Conservation (phyloP, 495 filamentous ascomycete genomes). For the Penicillium lividum region DNA sequence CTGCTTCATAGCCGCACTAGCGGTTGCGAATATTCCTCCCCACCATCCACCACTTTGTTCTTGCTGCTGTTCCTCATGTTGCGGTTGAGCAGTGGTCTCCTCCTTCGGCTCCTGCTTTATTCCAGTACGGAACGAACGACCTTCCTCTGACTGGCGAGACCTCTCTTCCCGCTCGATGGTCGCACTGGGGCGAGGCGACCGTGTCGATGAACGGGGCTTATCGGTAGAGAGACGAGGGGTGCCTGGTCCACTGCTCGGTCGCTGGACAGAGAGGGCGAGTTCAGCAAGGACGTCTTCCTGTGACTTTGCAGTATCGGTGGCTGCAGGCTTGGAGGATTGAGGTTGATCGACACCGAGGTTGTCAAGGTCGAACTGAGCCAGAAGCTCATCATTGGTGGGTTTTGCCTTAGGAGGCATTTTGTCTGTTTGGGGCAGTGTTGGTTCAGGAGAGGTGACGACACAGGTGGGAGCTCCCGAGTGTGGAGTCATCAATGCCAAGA, state of each 20-base stretch:
- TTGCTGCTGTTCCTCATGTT: conserved; percentile 37
- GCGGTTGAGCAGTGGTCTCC: conserved; percentile 16
- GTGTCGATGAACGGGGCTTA: conserved; percentile 47
- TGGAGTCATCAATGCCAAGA: conserved; percentile 33
- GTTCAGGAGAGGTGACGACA: conserved; percentile 40
- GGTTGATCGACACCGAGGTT: conserved; percentile 58
- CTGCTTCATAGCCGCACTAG: conserved; percentile 83
- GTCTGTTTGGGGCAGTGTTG: conserved; percentile 9
- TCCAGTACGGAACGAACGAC: conserved; percentile 62
- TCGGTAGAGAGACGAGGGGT: conserved; percentile 75
- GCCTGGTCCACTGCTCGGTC: conserved; percentile 69
- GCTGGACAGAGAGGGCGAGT: conserved; percentile 72
- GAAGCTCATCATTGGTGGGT: conserved; percentile 75
- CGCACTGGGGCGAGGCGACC: conserved; percentile 60
- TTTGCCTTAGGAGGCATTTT: conserved; percentile 53
- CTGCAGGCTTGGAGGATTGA: conserved; percentile 45
- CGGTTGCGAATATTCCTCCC: conserved; percentile 74
- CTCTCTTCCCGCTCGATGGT: conserved; percentile 64
- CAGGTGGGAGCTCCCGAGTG: conserved; percentile 27
- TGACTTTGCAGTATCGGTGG: conserved; percentile 41
- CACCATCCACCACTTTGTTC: conserved; percentile 75
- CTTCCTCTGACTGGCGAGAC: conserved; percentile 71
- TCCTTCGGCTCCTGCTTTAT: conserved; percentile 45
- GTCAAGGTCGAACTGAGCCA: conserved; percentile 83
- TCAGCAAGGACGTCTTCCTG: conserved; percentile 77